Evolutionary conservation across 1,284 basidiomycete species (phyloP), one percentile per base, ranked within the genome.

Genomic region (Thelephora terrestris): DNA sequence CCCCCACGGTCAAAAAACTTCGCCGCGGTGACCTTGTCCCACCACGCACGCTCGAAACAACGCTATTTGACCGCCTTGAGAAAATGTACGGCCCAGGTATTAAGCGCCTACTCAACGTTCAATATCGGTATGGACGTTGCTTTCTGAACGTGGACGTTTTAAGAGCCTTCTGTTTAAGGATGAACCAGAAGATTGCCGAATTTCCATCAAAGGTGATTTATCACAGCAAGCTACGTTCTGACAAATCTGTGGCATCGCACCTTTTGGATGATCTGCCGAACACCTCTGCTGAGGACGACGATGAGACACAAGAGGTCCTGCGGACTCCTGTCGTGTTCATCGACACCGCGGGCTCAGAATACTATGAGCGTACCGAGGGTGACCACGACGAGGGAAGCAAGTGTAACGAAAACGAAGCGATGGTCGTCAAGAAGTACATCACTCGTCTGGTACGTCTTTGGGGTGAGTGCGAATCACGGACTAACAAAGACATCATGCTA

Each of bases 321-420:
- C 74, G 73, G 0, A 85, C 78, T 0, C 88, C 91, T 0, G 79
- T 98, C 0, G 80, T 95, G 0, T 96, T 98, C 62, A 91, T 91
- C 58, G 95, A 99, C 62, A 99, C 93, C 0, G 81, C 90, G 1
- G 93, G 92, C 0, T 91, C 86, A 55, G 91, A 93, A 59, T 95
- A 91, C 61, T 94, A 81, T 58, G 93, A 97, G 62, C 71, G 87
- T 12, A 49, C 75, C 1, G 78, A 81, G 47, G 78, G 74, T 2
- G 75, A 79, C 51, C 70, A 70, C 3, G 88, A 91, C 54, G 89
- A 93, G 58, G 91, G 90, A 0, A 93, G 89, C 57, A 78, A 85
- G 56, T 85, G 80, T 57, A 99, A 99, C 58, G 90, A 92, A 65
- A 96, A 98, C 60, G 95, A 99, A 59, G 91, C 84, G 0, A 79